phyloP scores from a whole-genome alignment of 805 yeast genomes.

The Komagataella mondaviorum region DNA sequence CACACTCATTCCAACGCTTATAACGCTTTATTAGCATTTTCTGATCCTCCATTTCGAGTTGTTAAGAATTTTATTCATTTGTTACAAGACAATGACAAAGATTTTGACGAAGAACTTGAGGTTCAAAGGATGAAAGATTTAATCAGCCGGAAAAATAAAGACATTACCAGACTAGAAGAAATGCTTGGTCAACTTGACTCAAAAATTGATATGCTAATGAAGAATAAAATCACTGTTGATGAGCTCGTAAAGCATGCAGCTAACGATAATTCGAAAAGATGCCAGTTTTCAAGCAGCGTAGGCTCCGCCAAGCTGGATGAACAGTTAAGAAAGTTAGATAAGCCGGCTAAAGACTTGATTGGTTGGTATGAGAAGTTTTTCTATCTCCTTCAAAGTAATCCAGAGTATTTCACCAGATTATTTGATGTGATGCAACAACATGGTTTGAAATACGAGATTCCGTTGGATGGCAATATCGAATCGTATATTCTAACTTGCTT shows the following conservation, averaged over 20 bases:
- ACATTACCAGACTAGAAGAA: slow-evolving; percentile 59
- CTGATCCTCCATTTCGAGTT: slow-evolving; percentile 67
- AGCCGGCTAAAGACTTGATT: slow-evolving; percentile 33
- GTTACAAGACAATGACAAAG: slow-evolving; percentile 58
- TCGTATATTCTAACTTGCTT: slow-evolving; percentile 21
- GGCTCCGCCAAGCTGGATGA: not conserved
- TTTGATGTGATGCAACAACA: slow-evolving; percentile 20
- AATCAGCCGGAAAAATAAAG: slow-evolving; percentile 55
- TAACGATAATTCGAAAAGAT: slow-evolving; percentile 11
- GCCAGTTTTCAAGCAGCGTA: slow-evolving; percentile 4
- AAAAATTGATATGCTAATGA: slow-evolving; percentile 65
- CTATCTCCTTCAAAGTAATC: slow-evolving; percentile 75
- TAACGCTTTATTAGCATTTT: slow-evolving; percentile 49
- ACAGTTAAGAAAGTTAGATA: slow-evolving; percentile 12
- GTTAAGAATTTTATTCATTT: slow-evolving; percentile 67
- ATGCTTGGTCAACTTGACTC: slow-evolving; percentile 67
- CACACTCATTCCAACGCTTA: slow-evolving; percentile 61
- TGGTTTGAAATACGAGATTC: slow-evolving; percentile 9
- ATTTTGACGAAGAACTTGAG: slow-evolving; percentile 61
- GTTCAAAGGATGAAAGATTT: slow-evolving; percentile 54
- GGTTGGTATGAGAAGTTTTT: slow-evolving; percentile 68
- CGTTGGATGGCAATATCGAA: slow-evolving; percentile 16
- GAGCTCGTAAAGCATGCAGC: slow-evolving; percentile 35
- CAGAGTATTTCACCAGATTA: slow-evolving; percentile 51
- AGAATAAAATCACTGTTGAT: slow-evolving; percentile 67